Conservation (phyloP, 2,329 filamentous ascomycete genomes). For the Raffaelea ambrosiae region DNA sequence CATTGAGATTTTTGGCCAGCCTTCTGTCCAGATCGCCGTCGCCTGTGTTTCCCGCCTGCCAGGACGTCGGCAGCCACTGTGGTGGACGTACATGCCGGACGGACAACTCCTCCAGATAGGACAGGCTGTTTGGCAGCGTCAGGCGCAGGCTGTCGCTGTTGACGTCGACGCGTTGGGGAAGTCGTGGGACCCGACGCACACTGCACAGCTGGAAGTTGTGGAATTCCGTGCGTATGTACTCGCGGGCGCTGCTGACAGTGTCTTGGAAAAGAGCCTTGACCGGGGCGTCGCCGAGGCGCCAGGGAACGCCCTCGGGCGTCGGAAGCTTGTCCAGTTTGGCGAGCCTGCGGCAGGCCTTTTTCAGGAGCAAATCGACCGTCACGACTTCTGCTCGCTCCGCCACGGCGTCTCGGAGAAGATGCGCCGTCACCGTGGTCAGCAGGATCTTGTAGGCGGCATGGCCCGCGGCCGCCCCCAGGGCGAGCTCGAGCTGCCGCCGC, state of each 20-base stretch:
- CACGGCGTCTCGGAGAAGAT: constrained; percentile 33
- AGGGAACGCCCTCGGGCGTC: constrained; percentile 20
- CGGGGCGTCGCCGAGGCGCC: neutral
- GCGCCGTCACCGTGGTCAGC: constrained; percentile 37
- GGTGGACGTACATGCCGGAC: too few species aligned
- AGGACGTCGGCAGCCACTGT: too few species aligned
- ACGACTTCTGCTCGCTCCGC: constrained; percentile 14
- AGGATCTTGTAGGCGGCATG: constrained; percentile 48
- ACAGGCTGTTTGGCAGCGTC: constrained; percentile 29
- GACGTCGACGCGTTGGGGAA: constrained; percentile 28
- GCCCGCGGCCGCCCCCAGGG: constrained; percentile 31
- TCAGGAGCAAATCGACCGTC: constrained; percentile 26
- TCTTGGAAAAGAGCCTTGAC: neutral
- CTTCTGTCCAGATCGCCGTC: too few species aligned
- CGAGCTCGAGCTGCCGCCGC: constrained; percentile 39
- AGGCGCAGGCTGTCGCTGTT: constrained; percentile 24
- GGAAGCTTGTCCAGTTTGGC: constrained; percentile 40
- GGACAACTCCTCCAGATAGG: constrained; percentile 18
- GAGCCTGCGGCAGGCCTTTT: constrained; percentile 49
- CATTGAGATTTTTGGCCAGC: neutral
- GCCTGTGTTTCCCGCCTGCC: too few species aligned
- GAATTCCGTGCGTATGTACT: constrained; percentile 27
- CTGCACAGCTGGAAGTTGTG: constrained; percentile 26
- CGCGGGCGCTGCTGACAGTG: constrained; percentile 14
- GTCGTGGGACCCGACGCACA: constrained; percentile 27